Evolutionary conservation across 2,329 filamentous ascomycete species (phyloP), one percentile per base, ranked within the genome.

Genomic region (Aspergillus fischeri): DNA sequence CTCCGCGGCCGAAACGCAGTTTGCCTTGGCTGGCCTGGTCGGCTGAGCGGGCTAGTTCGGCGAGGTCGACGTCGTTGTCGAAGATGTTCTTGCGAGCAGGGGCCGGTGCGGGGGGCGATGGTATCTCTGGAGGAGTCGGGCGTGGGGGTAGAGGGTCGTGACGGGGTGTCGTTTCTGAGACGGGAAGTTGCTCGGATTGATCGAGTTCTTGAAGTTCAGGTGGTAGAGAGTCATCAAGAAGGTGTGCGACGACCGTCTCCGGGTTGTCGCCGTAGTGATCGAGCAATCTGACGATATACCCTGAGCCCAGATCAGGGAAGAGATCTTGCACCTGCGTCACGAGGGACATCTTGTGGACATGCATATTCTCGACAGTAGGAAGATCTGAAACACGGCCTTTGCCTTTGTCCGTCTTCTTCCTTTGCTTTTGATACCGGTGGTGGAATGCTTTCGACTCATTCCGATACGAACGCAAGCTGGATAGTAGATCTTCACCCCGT

Each of bases 281-380:
- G 25, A 97, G 80, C 9, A 96, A 81, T 65, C 84, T 88, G 20
- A 90, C 81, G 17, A 97, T 79, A 69, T 96, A 97, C 0, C 83
- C 90, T 3, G 90, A 87, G 4, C 92, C 92, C 9, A 97, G 79
- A 60, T 96, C 86, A 0, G 93, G 91, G 68, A 97, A 97, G 0
- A 97, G 80, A 69, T 99, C 93, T 69, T 96, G 92, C n/a, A 99
- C 82, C 71, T 95, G 91, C 0, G 89, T 89, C 52, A 97, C 86
- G 51, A 93, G 84, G 65, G 89, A 92, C 84, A 95, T 88, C 45
- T 82, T 86, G 73, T 96, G 91, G 24, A 93, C 77, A 67, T 94
- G 90, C 35, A 92, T 78, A 47, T 81, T 78, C 8, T 73, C 75
- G 51, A 76, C 67, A 2, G 68, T 67, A 5, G 65, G 55, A 20